A percentile compares a stretch with the other conserved stretches of the same genome.
These are phyloP conservation scores for Gossypium laxum DNA, from an alignment of 441 rosid species.

Conservation along the genomic window DNA sequence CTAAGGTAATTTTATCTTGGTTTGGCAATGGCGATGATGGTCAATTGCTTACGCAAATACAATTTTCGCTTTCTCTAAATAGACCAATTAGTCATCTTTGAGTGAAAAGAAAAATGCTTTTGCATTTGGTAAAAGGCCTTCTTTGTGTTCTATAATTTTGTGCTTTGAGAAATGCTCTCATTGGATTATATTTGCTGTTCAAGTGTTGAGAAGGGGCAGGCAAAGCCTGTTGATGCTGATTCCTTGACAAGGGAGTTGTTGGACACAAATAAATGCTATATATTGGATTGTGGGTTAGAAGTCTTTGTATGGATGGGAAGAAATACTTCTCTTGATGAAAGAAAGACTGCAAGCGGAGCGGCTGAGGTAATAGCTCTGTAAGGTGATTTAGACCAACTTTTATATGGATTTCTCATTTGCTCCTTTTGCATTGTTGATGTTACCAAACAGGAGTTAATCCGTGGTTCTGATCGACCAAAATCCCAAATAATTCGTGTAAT, in stretches of 20 bases:
- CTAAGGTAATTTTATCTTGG: conserved; percentile 38
- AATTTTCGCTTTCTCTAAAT: background rate
- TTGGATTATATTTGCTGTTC: conserved; percentile 23
- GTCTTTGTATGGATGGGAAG: conserved; percentile 87
- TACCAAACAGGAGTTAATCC: conserved; percentile 49
- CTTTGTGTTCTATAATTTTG: background rate
- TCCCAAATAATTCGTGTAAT: conserved; percentile 63
- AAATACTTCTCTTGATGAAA: conserved; percentile 67
- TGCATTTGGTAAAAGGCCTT: background rate
- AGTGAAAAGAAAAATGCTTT: background rate
- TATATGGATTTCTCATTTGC: conserved; percentile 13
- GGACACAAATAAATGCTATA: conserved; percentile 67
- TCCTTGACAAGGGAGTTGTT: conserved; percentile 62
- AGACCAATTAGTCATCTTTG: background rate
- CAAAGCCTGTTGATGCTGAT: conserved; percentile 51
- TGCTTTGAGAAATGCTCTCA: conserved; percentile 19
- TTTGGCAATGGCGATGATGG: conserved; percentile 3
- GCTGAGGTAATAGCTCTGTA: conserved; percentile 51
- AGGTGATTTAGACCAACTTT: conserved; percentile 12
- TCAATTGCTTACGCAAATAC: background rate
- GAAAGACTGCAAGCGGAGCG: conserved; percentile 72
- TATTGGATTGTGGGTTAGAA: conserved; percentile 73
- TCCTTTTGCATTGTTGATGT: conserved; percentile 15
- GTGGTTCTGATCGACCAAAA: conserved; percentile 40
- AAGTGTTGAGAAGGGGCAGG: conserved; percentile 80